Evolutionary conservation across 352 stramenopile genomes (phyloP), one percentile per base, ranked within the genome.

Genomic region (Pythium oligandrum): DNA sequence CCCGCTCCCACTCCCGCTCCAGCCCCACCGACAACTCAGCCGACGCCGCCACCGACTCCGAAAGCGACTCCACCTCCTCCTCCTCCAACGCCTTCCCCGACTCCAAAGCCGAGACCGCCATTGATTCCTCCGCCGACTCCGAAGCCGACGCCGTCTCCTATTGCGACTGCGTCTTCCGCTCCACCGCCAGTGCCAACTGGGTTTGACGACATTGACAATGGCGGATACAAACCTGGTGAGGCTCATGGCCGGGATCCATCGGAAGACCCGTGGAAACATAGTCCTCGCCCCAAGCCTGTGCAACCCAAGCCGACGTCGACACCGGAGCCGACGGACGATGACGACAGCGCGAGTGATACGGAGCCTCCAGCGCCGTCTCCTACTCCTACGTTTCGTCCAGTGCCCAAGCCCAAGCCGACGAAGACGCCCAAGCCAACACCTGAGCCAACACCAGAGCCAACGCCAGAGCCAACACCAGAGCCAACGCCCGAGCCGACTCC

Each of bases 121-220:
- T 10, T 42, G 33, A 30, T 44, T 17, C 55, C 50, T 10, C 40
- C 45, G 3, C 40, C 59, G n/a, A 32, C 33, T 26, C 33, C 47
- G 38, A 52, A 39, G 34, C 30, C 51, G 52, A 30, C 53, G 3
- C 17, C 17, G 17, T 26, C 17, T 26, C 17, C 17, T 26, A 26
- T 26, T 26, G 17, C 17, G 17, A 26, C 17, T 26, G 17, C 17
- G 17, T 26, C 17, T 26, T 26, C 17, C 17, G 44, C 49, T 1
- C 40, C 61, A 50, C 31, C 45, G 30, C 12, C 44, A 33, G n/a
- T 48, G 3, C 51, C 43, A 30, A 31, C 45, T 3, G 17, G 17
- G 17, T 26, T 26, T 26, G 17, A 26, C 17, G 17, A 26, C 17
- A 26, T 26, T 26, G 17, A 26, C 17, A 26, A 26, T 26, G 17